These are phyloP conservation scores for Kodamaea plutei DNA, from an alignment of 1,139 yeast genomes.

Conservation along the genomic window DNA sequence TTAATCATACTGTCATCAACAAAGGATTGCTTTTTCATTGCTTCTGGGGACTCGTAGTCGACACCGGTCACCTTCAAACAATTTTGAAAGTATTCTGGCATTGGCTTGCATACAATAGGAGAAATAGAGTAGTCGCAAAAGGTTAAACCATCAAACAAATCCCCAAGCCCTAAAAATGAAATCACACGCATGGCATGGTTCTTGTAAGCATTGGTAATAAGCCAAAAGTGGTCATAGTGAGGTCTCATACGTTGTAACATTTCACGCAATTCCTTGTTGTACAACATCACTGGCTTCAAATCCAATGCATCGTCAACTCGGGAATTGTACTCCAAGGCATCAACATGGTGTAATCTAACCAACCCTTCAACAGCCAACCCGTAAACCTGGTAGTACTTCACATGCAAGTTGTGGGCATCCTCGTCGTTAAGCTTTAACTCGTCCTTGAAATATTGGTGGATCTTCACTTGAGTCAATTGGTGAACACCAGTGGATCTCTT, in stretches of 20 bases:
- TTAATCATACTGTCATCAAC: conserved; percentile 81
- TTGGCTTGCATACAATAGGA: conserved; percentile 85
- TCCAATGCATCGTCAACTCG: conserved; percentile 93
- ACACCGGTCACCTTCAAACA: conserved; percentile 64
- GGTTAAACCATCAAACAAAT: conserved; percentile 88
- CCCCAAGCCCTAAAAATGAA: conserved; percentile 78
- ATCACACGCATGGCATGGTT: conserved; percentile 81
- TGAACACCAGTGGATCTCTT: conserved; percentile 70
- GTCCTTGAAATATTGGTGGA: conserved; percentile 73
- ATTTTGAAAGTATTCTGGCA: conserved; percentile 48
- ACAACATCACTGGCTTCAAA: conserved; percentile 65
- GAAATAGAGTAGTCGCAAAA: conserved; percentile 73
- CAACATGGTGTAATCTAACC: conserved; percentile 74
- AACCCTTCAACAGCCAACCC: conserved; percentile 93
- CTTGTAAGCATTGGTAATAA: conserved; percentile 90
- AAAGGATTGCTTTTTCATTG: conserved; percentile 43
- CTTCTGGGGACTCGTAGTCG: conserved; percentile 39
- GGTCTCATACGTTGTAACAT: conserved; percentile 45
- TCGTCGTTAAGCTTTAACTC: conserved; percentile 59
- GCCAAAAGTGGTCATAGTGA: conserved; percentile 52
- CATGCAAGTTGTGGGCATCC: conserved; percentile 72
- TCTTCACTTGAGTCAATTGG: conserved; percentile 82
- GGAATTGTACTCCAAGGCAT: conserved; percentile 83
- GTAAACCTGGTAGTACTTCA: conserved; percentile 74
- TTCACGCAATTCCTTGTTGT: conserved; percentile 51